Percentiles rank a stretch among this genome's conserved stretches.
Conservation (phyloP, 2,329 filamentous ascomycete species). For the Neoascochyta sp. region DNA sequence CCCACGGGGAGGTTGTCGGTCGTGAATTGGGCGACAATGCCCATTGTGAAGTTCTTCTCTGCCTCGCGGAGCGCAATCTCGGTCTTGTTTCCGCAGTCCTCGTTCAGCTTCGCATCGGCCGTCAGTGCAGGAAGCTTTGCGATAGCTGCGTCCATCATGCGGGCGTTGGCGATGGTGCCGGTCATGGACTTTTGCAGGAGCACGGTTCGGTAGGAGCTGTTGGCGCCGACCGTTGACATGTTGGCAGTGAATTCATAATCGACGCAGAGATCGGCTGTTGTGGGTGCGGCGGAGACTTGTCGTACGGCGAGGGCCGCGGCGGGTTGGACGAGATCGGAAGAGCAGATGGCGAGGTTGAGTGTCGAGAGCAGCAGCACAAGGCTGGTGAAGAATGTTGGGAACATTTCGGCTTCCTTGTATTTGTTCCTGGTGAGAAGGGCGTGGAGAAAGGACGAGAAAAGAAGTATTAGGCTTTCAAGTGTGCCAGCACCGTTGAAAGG, state of each 20-base stretch:
- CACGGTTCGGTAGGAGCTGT: conserved; percentile 47
- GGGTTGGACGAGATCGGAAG: conserved; percentile 9
- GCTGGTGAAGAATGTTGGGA: conserved; percentile 22
- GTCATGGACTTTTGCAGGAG: conserved; percentile 44
- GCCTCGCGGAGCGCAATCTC: conserved; percentile 45
- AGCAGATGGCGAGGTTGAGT: conserved; percentile 17
- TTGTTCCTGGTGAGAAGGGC: conserved; percentile 10
- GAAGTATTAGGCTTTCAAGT: conserved; percentile 15
- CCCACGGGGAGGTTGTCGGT: conserved; percentile 30
- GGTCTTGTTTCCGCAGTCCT: conserved; percentile 47
- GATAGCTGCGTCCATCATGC: conserved; percentile 44
- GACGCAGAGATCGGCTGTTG: conserved; percentile 34
- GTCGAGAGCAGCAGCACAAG: conserved; percentile 26
- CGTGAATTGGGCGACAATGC: conserved; percentile 39
- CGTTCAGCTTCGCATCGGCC: conserved; percentile 42
- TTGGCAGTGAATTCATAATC: conserved; percentile 48
- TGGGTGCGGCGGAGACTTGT: conserved; percentile 23
- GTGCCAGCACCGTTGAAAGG: conserved; percentile 37
- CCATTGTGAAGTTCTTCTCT: conserved; percentile 44
- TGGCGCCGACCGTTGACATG: conserved; percentile 46
- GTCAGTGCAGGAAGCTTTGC: conserved; percentile 40
- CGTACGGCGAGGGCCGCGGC: conserved; percentile 22
- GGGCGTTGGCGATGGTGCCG: conserved; percentile 39
- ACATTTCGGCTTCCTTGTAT: conserved; percentile 16
- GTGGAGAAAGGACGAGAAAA: not conserved